These are phyloP conservation scores for Ceratocystis eucalypticola DNA, from an alignment of 2,329 filamentous ascomycete species.

Conservation along the genomic window DNA sequence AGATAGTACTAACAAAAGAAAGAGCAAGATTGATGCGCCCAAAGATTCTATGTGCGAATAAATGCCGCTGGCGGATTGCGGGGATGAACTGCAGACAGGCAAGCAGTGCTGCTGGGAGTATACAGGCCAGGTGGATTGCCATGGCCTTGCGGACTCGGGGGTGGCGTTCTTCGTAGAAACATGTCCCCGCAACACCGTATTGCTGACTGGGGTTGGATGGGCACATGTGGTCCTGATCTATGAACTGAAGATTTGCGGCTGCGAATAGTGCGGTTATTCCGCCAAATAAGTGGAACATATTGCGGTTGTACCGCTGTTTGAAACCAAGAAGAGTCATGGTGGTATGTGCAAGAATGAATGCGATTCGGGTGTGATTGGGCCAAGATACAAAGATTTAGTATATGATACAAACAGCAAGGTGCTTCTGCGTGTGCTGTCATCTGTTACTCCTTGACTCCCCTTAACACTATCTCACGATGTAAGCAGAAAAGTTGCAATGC, in stretches of 20 bases:
- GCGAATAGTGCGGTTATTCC: constrained; percentile 9
- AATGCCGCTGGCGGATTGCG: constrained; percentile 6
- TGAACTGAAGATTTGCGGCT: constrained; percentile 4
- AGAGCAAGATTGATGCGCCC: constrained; percentile 3
- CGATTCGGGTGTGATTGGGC: too few species aligned
- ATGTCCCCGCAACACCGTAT: constrained; percentile 9
- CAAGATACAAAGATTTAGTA: background rate
- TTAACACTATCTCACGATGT: background rate
- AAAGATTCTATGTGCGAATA: background rate
- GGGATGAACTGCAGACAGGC: constrained; percentile 14
- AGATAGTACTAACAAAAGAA: background rate
- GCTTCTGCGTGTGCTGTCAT: background rate
- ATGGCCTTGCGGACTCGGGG: constrained; percentile 4
- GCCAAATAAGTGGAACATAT: constrained; percentile 1
- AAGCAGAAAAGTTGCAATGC: background rate
- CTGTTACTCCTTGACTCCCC: background rate
- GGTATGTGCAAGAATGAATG: background rate
- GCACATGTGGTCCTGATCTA: constrained; percentile 8
- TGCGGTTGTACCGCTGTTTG: constrained; percentile 7
- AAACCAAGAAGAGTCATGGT: constrained; percentile 9
- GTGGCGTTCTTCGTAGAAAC: constrained; percentile 12
- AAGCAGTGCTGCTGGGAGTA: constrained; percentile 10
- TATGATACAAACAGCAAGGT: background rate
- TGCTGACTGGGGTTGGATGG: background rate
- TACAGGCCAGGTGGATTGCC: background rate